Evolutionary conservation across 306 rosid species (phyloP).

Genomic region (Aeschynomene evenia): DNA sequence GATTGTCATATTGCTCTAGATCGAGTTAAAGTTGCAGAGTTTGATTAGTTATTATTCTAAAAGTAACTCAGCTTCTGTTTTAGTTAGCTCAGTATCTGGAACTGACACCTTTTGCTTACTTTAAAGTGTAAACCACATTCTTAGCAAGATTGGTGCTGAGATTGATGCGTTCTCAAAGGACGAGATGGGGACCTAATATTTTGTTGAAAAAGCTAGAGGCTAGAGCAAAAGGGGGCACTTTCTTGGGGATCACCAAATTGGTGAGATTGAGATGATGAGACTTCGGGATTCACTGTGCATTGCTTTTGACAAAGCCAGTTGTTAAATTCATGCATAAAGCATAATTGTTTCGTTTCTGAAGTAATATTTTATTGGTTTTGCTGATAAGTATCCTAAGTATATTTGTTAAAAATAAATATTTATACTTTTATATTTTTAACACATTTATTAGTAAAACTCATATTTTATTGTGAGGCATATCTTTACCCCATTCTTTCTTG

Average conservation of each 20-base stretch:
- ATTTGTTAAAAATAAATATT: too few relatives aligned
- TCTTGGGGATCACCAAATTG: slow-evolving; percentile 30
- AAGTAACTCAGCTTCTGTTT: background rate
- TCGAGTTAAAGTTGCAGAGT: background rate
- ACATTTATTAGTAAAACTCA: too few relatives aligned
- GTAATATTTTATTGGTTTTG: slow-evolving; percentile 1
- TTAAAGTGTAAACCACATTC: background rate
- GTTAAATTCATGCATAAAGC: slow-evolving; percentile 26
- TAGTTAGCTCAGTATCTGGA: background rate
- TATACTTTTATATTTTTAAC: too few relatives aligned
- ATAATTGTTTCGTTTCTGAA: slow-evolving; percentile 23
- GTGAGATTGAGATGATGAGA: background rate
- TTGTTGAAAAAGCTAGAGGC: slow-evolving; percentile 36
- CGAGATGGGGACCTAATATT: slow-evolving; percentile 32
- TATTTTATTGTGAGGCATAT: too few relatives aligned
- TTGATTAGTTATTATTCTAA: background rate
- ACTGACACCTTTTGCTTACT: background rate
- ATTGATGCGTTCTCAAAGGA: slow-evolving; percentile 2
- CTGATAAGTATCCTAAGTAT: too few relatives aligned
- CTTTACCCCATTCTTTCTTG: slow-evolving; percentile 23
- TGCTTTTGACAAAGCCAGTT: slow-evolving; percentile 39
- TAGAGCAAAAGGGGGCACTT: slow-evolving; percentile 15
- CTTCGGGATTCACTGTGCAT: slow-evolving; percentile 27
- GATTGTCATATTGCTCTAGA: background rate
- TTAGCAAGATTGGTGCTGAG: background rate